Evolutionary conservation across 768 basidiomycete genomes (phyloP), one percentile per base, ranked within the genome.

Genomic region (Amanita phalloides): DNA sequence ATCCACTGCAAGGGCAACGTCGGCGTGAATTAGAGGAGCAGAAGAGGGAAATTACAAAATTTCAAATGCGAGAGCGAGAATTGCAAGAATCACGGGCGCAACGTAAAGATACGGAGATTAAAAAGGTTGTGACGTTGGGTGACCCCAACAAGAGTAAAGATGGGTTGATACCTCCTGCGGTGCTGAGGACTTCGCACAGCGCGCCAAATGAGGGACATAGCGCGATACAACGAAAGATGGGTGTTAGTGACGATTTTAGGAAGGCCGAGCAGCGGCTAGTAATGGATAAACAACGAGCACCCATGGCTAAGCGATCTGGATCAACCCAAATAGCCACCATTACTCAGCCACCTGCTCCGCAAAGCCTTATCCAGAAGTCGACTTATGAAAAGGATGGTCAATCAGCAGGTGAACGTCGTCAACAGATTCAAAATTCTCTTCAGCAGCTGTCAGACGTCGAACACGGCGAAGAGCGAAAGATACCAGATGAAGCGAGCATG

Each of bases 401-500:
- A 32, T 32, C 33, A 33, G 33, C 33, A 33, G 13, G 33, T 33
- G 33, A 33, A 33, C 33, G 11, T 13, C 4, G 2, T 33, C 33
- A 13, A 13, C 33, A 33, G 33, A 13, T 4, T 1, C 33, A 33
- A 3, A 13, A 33, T 33, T 33, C 33, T 3, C 33, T 33, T 33
- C 33, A 33, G 1, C 33, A 11, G 3, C 11, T 33, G 11, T 11
- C 10, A 38, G 53, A 51, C 48, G 35, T 54, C 45, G 54, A 53
- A 54, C 25, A 54, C 48, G 51, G 56, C 49, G 47, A 55, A 20
- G 33, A 68, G 44, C 62, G 62, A 32, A 60, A 58, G 32, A 64
- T 59, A 48, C 58, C 66, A 32, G 60, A 63, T 52, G 58, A 64
- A 46, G 49, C 70, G 8, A 63, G 50, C 41, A 42, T 59, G 6